Base-by-base conservation (phyloP, 306 rosid genomes). In the Abrus pulchellus region DNA sequence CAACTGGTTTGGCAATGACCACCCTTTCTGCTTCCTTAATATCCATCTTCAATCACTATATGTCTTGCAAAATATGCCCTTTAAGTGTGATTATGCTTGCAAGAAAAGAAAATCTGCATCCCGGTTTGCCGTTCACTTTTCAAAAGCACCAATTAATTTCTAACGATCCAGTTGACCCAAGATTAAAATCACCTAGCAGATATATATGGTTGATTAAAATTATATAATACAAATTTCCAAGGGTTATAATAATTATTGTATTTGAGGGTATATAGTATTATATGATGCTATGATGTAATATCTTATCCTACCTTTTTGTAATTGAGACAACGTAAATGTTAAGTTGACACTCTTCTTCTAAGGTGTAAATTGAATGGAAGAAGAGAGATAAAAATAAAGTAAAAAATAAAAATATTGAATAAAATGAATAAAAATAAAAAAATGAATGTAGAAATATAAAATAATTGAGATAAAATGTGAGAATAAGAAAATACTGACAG, bases 1-100 rank as follows among this genome's bases (percentile, higher is more conserved):
- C 97, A 41, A 95, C 90, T 62, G 99, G 99, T 75, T 93, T 93
- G 1, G 98, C 90, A 52, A 95, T 85, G 56, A 90, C 88, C 76
- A 88, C 89, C 47, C 96, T 85, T 78, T 88, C 96, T 64, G 80
- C 84, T 82, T 90, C 99, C 64, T 95, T 85, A 52, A 90, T 74
- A 78, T 95, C 96, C 99, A 95, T 93, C 83, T 76, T 72, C 45
- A 73, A 53, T 34, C 1, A n/a, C 30, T 65, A 48, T 44, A 30
- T 43, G 57, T 61, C 47, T 43, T 47, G 56, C 75, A 57, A 59
- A 68, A 1, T 74, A 50, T 7, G 45, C 36, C 70, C 41, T 69
- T 63, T 60, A 49, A 41, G 50, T 53, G 72, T 14, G 32, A 10
- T 73, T 40, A 33, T 27, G 40, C n/a, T 67, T 54, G 68, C 75